Evolutionary conservation across 2,329 filamentous ascomycete species (phyloP).

Genomic region (Pseudocercospora fuligena): DNA sequence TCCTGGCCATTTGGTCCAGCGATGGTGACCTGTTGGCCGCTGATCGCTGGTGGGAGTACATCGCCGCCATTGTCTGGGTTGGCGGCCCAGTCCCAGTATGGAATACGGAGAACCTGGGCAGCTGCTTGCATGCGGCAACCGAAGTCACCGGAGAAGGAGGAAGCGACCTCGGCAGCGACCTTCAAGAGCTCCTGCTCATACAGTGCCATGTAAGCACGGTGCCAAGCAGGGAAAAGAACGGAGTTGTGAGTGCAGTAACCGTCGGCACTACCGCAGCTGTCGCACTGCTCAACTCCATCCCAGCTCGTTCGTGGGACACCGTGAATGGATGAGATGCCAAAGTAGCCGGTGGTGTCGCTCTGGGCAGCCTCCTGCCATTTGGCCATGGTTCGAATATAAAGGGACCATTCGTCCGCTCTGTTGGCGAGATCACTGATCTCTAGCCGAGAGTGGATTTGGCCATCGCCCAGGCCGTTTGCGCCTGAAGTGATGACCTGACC

Average conservation of each 20-base stretch:
- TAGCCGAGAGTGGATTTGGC: conserved; percentile 23
- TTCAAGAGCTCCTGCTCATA: conserved; percentile 42
- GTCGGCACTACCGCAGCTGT: conserved; percentile 33
- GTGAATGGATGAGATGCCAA: conserved; percentile 30
- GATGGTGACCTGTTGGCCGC: conserved; percentile 32
- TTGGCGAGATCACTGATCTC: conserved; percentile 29
- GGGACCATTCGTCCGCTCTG: conserved; percentile 28
- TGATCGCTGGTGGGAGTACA: conserved; percentile 34
- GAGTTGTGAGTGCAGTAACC: conserved; percentile 45
- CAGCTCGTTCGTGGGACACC: conserved; percentile 39
- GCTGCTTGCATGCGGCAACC: conserved; percentile 34
- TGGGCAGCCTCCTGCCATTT: conserved; percentile 19
- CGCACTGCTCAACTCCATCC: conserved; percentile 37
- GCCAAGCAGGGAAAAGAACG: conserved; percentile 42
- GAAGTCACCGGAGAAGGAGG: conserved; percentile 30
- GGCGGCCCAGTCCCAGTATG: conserved; percentile 39
- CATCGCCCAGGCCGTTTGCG: conserved; percentile 26
- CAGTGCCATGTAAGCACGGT: conserved; percentile 41
- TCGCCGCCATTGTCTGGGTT: conserved; percentile 27
- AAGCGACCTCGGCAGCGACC: conserved; percentile 36
- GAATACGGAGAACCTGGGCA: conserved; percentile 33
- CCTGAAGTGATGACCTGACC: conserved; percentile 27
- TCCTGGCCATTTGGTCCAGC: conserved; percentile 33
- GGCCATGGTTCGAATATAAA: conserved; percentile 29
- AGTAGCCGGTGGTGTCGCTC: conserved; percentile 25